Conservation (phyloP, 139 green algal genomes). For the Monoraphidium neglectum region DNA sequence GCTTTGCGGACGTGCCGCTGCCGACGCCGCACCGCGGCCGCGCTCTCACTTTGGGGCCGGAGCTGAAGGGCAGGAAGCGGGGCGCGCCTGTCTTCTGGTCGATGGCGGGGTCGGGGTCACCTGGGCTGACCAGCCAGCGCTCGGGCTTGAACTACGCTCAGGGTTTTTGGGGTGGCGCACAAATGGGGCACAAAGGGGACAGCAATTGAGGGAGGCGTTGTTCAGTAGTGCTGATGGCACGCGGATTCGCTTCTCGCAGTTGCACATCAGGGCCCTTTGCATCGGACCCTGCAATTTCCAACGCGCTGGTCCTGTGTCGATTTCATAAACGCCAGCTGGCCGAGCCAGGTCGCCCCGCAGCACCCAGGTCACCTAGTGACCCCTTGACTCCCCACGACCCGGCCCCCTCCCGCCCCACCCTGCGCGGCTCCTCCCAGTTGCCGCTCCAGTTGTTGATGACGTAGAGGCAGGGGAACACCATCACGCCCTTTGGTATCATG, state of each 20-base stretch:
- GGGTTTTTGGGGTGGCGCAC: too few species aligned
- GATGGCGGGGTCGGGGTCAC: background rate
- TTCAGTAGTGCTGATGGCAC: background rate
- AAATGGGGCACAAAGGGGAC: too few species aligned
- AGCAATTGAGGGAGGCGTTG: background rate
- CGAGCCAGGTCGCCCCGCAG: background rate
- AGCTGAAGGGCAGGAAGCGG: conserved; percentile 27
- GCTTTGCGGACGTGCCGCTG: too few species aligned
- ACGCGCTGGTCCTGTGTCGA: background rate
- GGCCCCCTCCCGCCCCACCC: background rate
- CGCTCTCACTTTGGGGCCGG: conserved; percentile 30
- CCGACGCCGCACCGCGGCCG: too few species aligned
- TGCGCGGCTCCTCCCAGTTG: conserved; percentile 14
- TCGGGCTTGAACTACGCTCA: conserved; percentile 15
- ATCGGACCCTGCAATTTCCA: background rate
- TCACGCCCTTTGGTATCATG: conserved; percentile 16
- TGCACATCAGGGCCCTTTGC: background rate
- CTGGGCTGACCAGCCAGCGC: conserved; percentile 14
- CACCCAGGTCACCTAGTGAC: background rate
- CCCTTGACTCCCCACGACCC: background rate
- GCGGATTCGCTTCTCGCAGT: background rate
- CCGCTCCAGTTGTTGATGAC: conserved; percentile 11
- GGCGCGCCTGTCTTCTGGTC: conserved; percentile 9
- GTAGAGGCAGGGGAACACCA: conserved; percentile 35
- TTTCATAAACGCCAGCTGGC: background rate